Base-by-base conservation (phyloP, 2,329 filamentous ascomycete species). In the Botrytis byssoidea region DNA sequence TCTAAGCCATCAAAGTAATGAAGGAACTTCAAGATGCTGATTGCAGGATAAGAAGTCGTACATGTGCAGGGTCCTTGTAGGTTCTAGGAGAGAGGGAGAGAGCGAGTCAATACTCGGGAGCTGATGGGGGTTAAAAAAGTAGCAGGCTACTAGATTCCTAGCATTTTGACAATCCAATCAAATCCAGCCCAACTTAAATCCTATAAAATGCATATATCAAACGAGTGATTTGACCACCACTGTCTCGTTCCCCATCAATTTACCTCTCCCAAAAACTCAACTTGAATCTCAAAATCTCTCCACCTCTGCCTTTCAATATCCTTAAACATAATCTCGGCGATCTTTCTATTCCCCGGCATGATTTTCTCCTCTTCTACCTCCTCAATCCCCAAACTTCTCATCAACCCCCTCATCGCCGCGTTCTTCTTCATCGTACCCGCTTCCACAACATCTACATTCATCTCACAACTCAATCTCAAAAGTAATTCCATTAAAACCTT, bases 401-500 rank as follows among this genome's bases (percentile, higher is more conserved):
- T 73, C 60, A 77, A n/a, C 8, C 61, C 70, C 44, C 75, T 73
- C 76, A 77, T 77, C 29, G 65, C 46, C 42, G 3, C 48, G 71
- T 77, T 76, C 9, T n/a, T 22, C 74, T 71, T 76, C 74, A 75
- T 73, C 12, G 76, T 76, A 22, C 72, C 75, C 20, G 65, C 75
- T 29, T 72, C 44, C 18, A 76, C 46, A 59, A 69, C 40, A 67
- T 72, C 67, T 9, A 73, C 70, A 55, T 74, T 65, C 42, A 75
- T 32, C 46, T 77, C 76, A 69, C 75, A 74, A 64, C 75, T 74
- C 72, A 76, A 59, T 18, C 74, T 67, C 60, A 77, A 40, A 48
- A 75, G 60, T 1, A 77, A 40, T 37, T 67, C 29, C 71, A 71
- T 64, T 32, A 32, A 25, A 8, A 51, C 9, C 20, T 25, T 51